phyloP scores from a whole-genome alignment of 164 flowering plant species.

The Magnolia changhungtana region DNA sequence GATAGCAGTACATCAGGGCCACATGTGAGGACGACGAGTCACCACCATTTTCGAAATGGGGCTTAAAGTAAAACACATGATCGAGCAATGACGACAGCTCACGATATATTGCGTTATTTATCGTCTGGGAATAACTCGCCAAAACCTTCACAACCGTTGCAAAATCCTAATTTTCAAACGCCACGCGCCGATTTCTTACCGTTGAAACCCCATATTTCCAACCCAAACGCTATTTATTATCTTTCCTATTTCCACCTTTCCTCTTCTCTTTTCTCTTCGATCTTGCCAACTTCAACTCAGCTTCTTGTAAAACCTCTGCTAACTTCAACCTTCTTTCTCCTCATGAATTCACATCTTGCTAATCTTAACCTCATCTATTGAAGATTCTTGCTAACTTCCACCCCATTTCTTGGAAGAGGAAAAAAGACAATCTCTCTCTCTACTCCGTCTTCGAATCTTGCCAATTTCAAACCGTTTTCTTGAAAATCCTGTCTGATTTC shows the following conservation, averaged over 20 bases:
- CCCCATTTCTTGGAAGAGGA: background rate
- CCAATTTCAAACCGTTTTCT: background rate
- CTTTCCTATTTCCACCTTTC: background rate
- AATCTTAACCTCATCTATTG: background rate
- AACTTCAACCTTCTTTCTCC: background rate
- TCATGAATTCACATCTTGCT: background rate
- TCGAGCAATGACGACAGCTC: too few relatives aligned
- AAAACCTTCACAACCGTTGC: slow-evolving; percentile 9
- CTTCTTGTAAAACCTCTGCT: background rate
- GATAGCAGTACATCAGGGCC: too few relatives aligned
- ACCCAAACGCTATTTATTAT: background rate
- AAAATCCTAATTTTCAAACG: slow-evolving; percentile 13
- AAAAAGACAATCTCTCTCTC: background rate
- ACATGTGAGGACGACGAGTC: too few relatives aligned
- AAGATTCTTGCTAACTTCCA: background rate
- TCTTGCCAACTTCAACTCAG: background rate
- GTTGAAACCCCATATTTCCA: slow-evolving; percentile 39
- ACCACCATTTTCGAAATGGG: too few relatives aligned
- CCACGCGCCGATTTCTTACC: slow-evolving; percentile 39
- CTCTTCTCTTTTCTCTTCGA: background rate
- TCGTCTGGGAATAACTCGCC: too few relatives aligned
- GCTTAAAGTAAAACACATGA: too few relatives aligned
- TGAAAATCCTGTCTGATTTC: background rate
- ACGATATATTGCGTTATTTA: too few relatives aligned
- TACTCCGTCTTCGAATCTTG: background rate